Evolutionary conservation across 768 basidiomycete species (phyloP), one percentile per base, ranked within the genome.

Genomic region (Lactifluus subvellereus): DNA sequence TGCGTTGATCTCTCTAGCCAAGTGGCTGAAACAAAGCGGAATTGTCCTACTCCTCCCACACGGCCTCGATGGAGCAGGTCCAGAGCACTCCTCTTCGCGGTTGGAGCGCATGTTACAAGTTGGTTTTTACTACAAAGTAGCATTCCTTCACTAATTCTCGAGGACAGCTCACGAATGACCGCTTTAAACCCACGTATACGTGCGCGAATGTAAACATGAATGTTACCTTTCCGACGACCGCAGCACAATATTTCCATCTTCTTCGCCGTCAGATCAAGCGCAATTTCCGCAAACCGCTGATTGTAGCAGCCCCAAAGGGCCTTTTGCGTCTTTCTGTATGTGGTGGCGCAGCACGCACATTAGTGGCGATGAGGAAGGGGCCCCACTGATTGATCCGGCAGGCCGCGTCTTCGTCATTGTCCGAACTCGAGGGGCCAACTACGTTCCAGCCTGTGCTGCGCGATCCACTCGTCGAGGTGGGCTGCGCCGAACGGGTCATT

Each of bases 91-190:
- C 0, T 93, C 91, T 0, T 88, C 85, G 54, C 84, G 94, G 16
- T 78, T 96, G 47, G 94, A 97, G 71, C 80, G 94, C 42, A 89
- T 93, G 85, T 77, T 96, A n/a, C 94, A 94, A 80, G 91, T 89
- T 59, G 30, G 13, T 51, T 38, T 27, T 42, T 51, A 5, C 14
- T 11, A 57, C 37, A 49, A 6, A 8, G 47, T 57, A 6, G 37
- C 35, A 57, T 53, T 53, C 6, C 35, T 59, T 60, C 18, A 61
- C 62, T 37, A 50, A 18, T 7, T 58, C 14, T 60, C n/a, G 32
- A 49, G 11, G 54, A 14, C 35, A 94, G 89, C 80, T 96, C 32
- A 87, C 91, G 2, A 87, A 94, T 67, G 93, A 93, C 68, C 77
- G 79, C 2, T 85, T 82, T 62, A 61, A 72, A 8, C 71, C 71